Base-by-base conservation (phyloP, 192 early-diverging fungal species). In the Coemansia sp. region DNA sequence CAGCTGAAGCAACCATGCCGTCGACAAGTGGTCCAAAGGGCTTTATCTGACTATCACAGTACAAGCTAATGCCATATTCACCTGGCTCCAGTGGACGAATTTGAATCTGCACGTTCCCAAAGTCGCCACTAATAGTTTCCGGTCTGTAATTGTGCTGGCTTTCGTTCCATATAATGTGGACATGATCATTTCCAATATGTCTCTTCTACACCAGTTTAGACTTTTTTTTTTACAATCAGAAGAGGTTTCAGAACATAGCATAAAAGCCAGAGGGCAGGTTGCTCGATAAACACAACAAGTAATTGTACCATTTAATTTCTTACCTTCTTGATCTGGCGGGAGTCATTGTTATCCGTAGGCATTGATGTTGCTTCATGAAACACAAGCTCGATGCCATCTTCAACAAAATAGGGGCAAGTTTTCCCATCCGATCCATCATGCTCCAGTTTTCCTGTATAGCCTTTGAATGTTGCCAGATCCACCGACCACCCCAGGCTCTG, bases 111-210 rank as follows among this genome's bases (percentile, higher is more conserved):
- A 92, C 94, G 61, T 99, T 99, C 26, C 95, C 97, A 83, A 97
- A 99, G 72, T 97, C 97, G 53, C 97, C 97, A 4, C 93, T 92
- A 52, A 99, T 97, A 0, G 97, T 99, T 31, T 85, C 85, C 19
- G 86, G 85, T 27, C 89, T 82, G 70, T 97, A 99, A 30, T 93
- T 89, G 62, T 92, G 84, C 38, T 84, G 78, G 57, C 96, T 92
- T 69, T 99, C 97, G 69, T 96, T 97, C 94, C 94, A 99, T 9
- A 99, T 84, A 52, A 99, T 94, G 64, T 99, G 97, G 7, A 99
- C 93, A 69, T 97, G 95, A 65, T 99, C 95, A 69, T 99, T 99
- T 26, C 97, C 97, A 73, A 99, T 92, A 64, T 99, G 97, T 12
- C 97, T 89, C 88, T 98, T 98, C 92, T 93, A 67, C 27, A 44